Evolutionary conservation across 1,284 basidiomycete genomes (phyloP).

Genomic region (Schizophyllum commune): DNA sequence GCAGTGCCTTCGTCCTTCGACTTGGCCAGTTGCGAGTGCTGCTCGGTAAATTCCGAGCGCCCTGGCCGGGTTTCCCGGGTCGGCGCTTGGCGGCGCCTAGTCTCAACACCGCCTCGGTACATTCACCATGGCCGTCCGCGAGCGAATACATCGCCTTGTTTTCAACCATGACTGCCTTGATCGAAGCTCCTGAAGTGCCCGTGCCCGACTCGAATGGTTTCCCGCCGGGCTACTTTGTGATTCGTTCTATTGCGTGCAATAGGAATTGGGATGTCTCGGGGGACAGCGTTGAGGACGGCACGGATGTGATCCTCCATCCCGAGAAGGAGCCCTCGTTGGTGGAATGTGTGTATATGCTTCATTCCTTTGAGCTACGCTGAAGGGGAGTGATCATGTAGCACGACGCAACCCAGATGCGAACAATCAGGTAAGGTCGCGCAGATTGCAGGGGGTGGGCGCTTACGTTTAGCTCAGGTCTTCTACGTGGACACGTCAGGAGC

Average conservation of each 20-base stretch:
- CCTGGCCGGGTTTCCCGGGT: not conserved
- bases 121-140: not conserved
- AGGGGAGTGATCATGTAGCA: conserved; percentile 26
- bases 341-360: conserved; percentile 41
- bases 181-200: no score
- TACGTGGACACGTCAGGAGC: conserved; percentile 71
- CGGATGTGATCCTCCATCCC: conserved; percentile 56
- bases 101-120: not conserved
- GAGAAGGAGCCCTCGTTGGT: conserved; percentile 69
- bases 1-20: no score
- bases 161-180: not conserved
- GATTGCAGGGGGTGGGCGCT: conserved; percentile 1
- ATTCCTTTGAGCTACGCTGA: not conserved
- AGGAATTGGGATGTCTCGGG: conserved; percentile 56
- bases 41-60: not conserved
- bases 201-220: conserved; percentile 40
- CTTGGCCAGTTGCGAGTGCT: not conserved
- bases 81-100: not conserved
- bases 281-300: conserved; percentile 56
- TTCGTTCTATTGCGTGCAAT: conserved; percentile 52
- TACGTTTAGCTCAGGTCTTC: conserved; percentile 47
- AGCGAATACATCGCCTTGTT: not conserved
- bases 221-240: conserved; percentile 68
- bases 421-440: conserved; percentile 49
- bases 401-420: conserved; percentile 59